Evolutionary conservation across 2,329 filamentous ascomycete genomes (phyloP), one percentile per base, ranked within the genome.

Genomic region (Cladosporium colombiae): DNA sequence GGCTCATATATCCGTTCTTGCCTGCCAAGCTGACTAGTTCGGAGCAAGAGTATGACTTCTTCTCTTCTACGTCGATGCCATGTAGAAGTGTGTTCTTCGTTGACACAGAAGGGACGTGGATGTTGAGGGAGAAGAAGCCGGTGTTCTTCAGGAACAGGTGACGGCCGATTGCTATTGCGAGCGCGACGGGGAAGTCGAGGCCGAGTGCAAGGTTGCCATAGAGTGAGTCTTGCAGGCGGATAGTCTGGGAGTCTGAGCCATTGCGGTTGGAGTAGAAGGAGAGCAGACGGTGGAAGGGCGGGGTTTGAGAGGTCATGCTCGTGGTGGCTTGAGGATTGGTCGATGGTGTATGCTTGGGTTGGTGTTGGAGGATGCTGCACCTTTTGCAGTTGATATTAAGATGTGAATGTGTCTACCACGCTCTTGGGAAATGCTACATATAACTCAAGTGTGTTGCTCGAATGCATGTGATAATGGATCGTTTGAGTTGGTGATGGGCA

Each of bases 271-370:
- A 73, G 70, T 76, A 78, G 71, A 74, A 78, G 67, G 72, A 66
- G 25, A 78, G 72, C n/a, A 78, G 74, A 67, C 74, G 74, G 67
- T 77, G 76, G 71, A 78, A 77, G 53, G 75, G 74, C 29, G 73
- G 68, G 50, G 67, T 62, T 50, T 65, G 64, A 33, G 64, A 40
- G 37, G 52, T 23, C 46, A 62, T 61, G 8, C 46, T 58, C 52
- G 52, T 55, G 27, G 52, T 55, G 52, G 52, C 52, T 55, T 31
- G 27, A 8, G 18, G n/a, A 18, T 29, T 55, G 29, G 5, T 31
- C 5, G 52, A 33, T n/a, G 14, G 27, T 8, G 29, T 21, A 2
- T 21, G 25, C n/a, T 31, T 33, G 1, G 37, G 33, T 23, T 46
- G 7, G 61, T 25, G 23, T 29, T 13, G 21, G 5, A 57, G 10